Percentiles rank a stretch among this genome's conserved stretches.
phyloP scores from a whole-genome alignment of 129 eudicot species.

The Erigeron canadensis region DNA sequence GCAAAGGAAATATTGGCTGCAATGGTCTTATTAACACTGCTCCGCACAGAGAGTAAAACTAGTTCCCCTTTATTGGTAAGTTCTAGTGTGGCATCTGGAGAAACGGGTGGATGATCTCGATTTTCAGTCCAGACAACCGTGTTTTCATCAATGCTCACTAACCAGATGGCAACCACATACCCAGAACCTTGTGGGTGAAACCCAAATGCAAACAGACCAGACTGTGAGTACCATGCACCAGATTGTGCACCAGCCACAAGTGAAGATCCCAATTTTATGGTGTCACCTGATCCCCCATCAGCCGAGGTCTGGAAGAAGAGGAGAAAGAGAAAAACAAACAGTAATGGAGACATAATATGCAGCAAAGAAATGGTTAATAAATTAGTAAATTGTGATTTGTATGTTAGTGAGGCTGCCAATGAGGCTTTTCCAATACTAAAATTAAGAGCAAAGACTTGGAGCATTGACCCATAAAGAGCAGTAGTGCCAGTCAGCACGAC shows the following conservation, averaged over 20 bases:
- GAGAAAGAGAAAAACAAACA: slow-evolving; percentile 18
- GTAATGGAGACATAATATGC: slow-evolving; percentile 22
- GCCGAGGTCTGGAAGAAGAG: not conserved
- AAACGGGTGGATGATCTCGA: slow-evolving; percentile 26
- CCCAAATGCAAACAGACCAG: slow-evolving; percentile 33
- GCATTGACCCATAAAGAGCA: not conserved
- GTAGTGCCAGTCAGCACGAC: slow-evolving; percentile 5
- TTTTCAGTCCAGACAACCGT: slow-evolving; percentile 43
- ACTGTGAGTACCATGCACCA: slow-evolving; percentile 32
- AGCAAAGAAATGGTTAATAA: not conserved
- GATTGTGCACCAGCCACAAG: slow-evolving; percentile 30
- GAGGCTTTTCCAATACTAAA: not conserved
- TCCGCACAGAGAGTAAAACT: not conserved
- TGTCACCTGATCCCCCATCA: not conserved
- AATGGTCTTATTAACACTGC: not conserved
- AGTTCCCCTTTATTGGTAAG: slow-evolving; percentile 16
- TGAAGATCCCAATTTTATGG: slow-evolving; percentile 8
- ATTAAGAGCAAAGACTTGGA: slow-evolving; percentile 10
- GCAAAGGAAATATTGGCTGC: slow-evolving; percentile 21
- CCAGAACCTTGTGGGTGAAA: slow-evolving; percentile 30
- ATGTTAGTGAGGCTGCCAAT: not conserved
- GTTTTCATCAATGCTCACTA: not conserved
- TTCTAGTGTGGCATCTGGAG: slow-evolving; percentile 16
- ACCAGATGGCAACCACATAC: slow-evolving; percentile 38
- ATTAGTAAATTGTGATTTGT: not conserved